Evolutionary conservation across 805 yeast genomes (phyloP).

Genomic region (Candida stauntonica): DNA sequence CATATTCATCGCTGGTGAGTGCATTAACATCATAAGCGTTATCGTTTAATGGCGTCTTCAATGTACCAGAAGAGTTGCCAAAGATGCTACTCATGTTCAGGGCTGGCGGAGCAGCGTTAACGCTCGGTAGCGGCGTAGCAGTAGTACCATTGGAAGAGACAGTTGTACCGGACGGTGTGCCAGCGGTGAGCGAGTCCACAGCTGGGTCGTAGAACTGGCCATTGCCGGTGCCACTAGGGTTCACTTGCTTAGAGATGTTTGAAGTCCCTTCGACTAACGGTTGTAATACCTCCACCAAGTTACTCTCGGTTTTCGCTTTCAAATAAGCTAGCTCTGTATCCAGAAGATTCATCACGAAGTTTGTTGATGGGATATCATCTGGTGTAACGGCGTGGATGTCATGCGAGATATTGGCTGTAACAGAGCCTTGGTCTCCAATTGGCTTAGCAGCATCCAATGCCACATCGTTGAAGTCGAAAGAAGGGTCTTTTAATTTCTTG

Average conservation of each 20-base stretch:
- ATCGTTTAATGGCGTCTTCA: background rate
- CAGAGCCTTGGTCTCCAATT: background rate
- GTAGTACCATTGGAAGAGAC: too few species aligned
- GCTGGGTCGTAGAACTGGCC: conserved; percentile 20
- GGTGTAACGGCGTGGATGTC: conserved; percentile 13
- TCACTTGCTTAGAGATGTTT: background rate
- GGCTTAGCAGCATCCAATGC: conserved; percentile 6
- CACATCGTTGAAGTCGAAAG: conserved; percentile 17
- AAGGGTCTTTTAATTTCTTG: conserved; percentile 16
- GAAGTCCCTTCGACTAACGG: conserved; percentile 8
- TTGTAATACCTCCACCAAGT: conserved; percentile 17
- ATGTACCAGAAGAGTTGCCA: background rate
- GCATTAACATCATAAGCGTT: background rate
- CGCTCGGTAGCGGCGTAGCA: too few species aligned
- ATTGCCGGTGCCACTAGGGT: conserved; percentile 17
- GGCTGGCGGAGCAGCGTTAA: background rate
- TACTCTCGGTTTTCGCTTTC: conserved; percentile 10
- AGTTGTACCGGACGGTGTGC: conserved; percentile 1
- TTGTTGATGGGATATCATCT: conserved; percentile 20
- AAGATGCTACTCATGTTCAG: conserved; percentile 2
- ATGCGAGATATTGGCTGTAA: background rate
- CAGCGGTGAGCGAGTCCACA: conserved; percentile 9
- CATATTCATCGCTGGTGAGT: conserved; percentile 23
- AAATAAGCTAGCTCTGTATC: conserved; percentile 17
- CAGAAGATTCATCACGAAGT: conserved; percentile 12